These are phyloP conservation scores for Calonectria naviculata DNA, from an alignment of 2,329 filamentous ascomycete genomes.

Conservation along the genomic window DNA sequence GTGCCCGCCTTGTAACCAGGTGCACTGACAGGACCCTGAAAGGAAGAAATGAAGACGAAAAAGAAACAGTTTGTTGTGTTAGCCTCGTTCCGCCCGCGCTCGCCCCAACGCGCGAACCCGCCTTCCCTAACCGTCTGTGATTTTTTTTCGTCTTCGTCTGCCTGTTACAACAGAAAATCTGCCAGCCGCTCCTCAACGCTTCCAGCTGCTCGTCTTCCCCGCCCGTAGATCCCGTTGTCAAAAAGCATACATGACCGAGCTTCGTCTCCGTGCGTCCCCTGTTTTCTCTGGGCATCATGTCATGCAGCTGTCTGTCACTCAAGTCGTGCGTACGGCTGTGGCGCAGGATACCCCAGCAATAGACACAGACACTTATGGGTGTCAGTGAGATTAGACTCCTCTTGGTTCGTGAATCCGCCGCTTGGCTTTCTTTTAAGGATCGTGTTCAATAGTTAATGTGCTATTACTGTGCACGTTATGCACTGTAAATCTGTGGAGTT, in stretches of 20 bases:
- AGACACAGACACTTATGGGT: neutral
- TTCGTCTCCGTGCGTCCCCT: slow-evolving; percentile 20
- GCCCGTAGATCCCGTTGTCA: slow-evolving; percentile 32
- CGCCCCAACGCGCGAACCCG: slow-evolving; percentile 26
- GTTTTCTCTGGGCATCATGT: slow-evolving; percentile 11
- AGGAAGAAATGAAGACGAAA: slow-evolving; percentile 14
- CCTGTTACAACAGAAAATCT: too few relatives aligned
- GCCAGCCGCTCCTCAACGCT: slow-evolving; percentile 7
- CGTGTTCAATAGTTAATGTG: neutral
- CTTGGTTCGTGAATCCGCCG: neutral
- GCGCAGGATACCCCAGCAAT: slow-evolving; percentile 15
- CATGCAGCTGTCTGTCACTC: slow-evolving; percentile 25
- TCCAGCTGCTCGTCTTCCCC: slow-evolving; percentile 17
- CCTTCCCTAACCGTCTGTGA: neutral
- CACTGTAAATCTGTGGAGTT: slow-evolving; percentile 6
- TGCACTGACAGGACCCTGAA: slow-evolving; percentile 36
- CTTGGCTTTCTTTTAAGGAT: neutral
- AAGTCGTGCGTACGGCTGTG: slow-evolving; percentile 10
- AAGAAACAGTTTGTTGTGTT: slow-evolving; percentile 14
- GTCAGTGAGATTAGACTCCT: neutral
- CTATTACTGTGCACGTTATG: slow-evolving; percentile 1
- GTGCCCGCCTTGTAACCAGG: slow-evolving; percentile 6
- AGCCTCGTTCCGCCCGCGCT: slow-evolving; percentile 24
- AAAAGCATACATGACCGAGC: slow-evolving; percentile 17
- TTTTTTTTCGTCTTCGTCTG: neutral